Evolutionary conservation across 148 eudicot genomes (phyloP).

Genomic region (Agrostemma githago): DNA sequence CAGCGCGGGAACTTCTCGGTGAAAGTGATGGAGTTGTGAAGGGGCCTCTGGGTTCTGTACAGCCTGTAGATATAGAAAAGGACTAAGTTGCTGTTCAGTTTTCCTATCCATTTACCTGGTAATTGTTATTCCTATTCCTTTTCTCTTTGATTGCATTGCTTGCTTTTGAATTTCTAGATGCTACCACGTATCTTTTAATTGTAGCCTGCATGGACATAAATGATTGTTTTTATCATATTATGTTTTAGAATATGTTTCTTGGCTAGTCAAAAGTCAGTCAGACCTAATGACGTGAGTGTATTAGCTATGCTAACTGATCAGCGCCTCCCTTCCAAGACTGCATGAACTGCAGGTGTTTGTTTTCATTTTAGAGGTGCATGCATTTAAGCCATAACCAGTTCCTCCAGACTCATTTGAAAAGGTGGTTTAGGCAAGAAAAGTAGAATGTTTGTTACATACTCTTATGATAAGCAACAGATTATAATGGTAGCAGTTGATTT

Average conservation of each 20-base stretch:
- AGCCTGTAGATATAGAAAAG: constrained; percentile 41
- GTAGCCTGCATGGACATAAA: background rate
- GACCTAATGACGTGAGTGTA: background rate
- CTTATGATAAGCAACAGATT: background rate
- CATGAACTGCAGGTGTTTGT: background rate
- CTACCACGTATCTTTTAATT: background rate
- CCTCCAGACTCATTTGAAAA: background rate
- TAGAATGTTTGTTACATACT: background rate
- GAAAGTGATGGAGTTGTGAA: constrained; percentile 52
- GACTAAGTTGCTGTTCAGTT: constrained; percentile 10
- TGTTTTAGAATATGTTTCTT: background rate
- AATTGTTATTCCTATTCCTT: background rate
- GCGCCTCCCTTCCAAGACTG: background rate
- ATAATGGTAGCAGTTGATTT: background rate
- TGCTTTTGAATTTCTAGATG: background rate
- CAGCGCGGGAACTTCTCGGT: constrained; percentile 86
- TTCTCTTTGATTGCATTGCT: background rate
- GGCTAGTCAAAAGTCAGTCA: background rate
- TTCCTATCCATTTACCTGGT: constrained; percentile 7
- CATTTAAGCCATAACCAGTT: background rate
- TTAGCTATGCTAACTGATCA: background rate
- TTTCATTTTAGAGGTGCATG: background rate
- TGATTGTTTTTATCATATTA: background rate
- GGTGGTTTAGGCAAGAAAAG: background rate
- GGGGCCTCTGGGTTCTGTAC: constrained; percentile 68